Percentiles rank a stretch among this genome's conserved stretches.
Evolutionary conservation across 805 yeast genomes (phyloP).

Genomic region (Nakazawaea pomicola): DNA sequence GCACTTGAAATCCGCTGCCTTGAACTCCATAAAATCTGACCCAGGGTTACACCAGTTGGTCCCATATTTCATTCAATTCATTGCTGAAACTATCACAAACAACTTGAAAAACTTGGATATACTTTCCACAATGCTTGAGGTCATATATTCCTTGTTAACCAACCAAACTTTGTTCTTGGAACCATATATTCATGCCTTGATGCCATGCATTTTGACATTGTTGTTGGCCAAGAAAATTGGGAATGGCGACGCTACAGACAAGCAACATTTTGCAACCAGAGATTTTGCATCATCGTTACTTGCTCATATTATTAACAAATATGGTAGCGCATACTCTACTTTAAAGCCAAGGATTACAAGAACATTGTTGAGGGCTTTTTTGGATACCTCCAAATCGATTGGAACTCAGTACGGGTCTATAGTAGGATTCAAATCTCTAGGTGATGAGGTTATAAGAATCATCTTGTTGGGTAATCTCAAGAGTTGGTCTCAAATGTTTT

Average conservation of each 20-base stretch:
- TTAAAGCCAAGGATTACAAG: constrained; percentile 91
- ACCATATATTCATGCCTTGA: constrained; percentile 92
- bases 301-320: constrained; percentile 70
- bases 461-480: constrained; percentile 78
- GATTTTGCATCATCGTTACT: constrained; percentile 84
- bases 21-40: constrained; percentile 79
- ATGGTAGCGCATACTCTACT: constrained; percentile 82
- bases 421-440: constrained; percentile 77
- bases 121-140: constrained; percentile 81
- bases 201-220: constrained; percentile 93
- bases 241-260: constrained; percentile 20
- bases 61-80: constrained; percentile 93
- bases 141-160: constrained; percentile 75
- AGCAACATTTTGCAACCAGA: constrained; percentile 56
- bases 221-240: constrained; percentile 90
- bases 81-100: constrained; percentile 91
- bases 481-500: constrained; percentile 68
- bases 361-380: constrained; percentile 84
- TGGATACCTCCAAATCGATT: constrained; percentile 75
- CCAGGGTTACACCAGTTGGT: constrained; percentile 96
- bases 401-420: constrained; percentile 94
- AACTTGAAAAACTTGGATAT: constrained; percentile 69
- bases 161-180: constrained; percentile 86
- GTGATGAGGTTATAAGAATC: constrained; percentile 82
- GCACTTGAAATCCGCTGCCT: constrained; percentile 68